Conservation (phyloP, 768 basidiomycete genomes). For the Hemileccinum impolitum region DNA sequence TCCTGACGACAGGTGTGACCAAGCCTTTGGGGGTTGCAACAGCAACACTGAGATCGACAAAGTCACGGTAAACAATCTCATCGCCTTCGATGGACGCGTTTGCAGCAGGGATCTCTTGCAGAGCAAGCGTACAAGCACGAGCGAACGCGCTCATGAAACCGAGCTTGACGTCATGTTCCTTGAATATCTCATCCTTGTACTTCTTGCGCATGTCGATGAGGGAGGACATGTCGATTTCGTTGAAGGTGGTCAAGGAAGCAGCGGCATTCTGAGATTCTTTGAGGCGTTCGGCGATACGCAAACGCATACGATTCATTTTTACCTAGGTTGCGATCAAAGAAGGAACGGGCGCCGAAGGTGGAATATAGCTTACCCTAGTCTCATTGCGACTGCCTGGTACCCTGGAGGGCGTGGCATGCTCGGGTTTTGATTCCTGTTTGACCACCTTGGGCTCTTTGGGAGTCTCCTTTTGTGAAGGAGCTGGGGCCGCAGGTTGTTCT, state of each 20-base stretch:
- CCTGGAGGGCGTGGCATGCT: constrained; percentile 32
- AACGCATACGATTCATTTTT: constrained; percentile 99
- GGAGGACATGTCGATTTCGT: constrained; percentile 99
- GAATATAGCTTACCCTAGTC: constrained; percentile 61
- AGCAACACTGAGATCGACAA: constrained; percentile 91
- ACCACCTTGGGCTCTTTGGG: constrained; percentile 35
- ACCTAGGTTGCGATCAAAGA: constrained; percentile 45
- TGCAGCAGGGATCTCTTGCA: constrained; percentile 89
- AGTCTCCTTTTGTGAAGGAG: constrained; percentile 36
- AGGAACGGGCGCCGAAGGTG: not conserved
- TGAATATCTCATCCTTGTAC: constrained; percentile 90
- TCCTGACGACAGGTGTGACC: constrained; percentile 93
- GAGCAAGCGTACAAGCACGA: constrained; percentile 75
- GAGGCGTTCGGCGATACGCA: constrained; percentile 94
- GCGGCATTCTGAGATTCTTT: constrained; percentile 98
- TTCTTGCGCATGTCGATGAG: constrained; percentile 89
- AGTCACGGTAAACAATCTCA: constrained; percentile 89
- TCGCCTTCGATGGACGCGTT: constrained; percentile 95
- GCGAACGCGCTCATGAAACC: constrained; percentile 99
- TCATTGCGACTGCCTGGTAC: constrained; percentile 66
- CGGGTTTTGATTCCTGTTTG: constrained; percentile 32
- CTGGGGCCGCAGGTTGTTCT: constrained; percentile 45
- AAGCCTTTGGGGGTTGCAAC: constrained; percentile 97
- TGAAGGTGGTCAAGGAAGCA: constrained; percentile 96
- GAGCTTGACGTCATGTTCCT: constrained; percentile 92